These are phyloP conservation scores for Letharia lupina DNA, from an alignment of 495 filamentous ascomycete genomes.

Conservation along the genomic window DNA sequence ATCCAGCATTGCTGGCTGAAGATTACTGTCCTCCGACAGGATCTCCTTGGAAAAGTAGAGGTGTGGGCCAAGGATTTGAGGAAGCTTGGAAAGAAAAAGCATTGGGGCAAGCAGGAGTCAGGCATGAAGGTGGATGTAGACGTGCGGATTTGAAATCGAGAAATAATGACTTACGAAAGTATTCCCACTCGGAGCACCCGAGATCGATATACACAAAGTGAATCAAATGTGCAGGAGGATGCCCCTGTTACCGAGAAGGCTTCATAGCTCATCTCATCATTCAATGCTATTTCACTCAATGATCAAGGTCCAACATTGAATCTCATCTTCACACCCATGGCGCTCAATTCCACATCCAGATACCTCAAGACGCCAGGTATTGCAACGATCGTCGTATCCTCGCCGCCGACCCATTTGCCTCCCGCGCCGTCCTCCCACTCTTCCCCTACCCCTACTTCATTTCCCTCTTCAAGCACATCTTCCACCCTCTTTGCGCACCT, in stretches of 20 bases:
- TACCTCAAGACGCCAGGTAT: slow-evolving; percentile 89
- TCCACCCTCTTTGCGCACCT: slow-evolving; percentile 60
- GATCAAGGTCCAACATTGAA: slow-evolving; percentile 65
- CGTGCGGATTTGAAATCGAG: background rate
- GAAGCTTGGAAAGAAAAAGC: slow-evolving; percentile 55
- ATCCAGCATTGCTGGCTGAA: slow-evolving; percentile 5
- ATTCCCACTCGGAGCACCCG: background rate
- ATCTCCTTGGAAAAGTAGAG: slow-evolving; percentile 16
- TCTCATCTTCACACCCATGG: slow-evolving; percentile 87
- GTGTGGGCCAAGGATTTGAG: slow-evolving; percentile 35
- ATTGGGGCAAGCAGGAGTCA: slow-evolving; percentile 33
- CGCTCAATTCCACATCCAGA: slow-evolving; percentile 87
- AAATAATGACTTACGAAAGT: background rate
- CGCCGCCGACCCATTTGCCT: slow-evolving; percentile 71
- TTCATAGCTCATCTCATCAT: background rate
- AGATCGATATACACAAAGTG: background rate
- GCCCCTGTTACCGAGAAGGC: background rate
- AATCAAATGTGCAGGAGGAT: background rate
- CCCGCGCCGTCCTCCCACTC: slow-evolving; percentile 91
- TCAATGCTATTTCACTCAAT: background rate
- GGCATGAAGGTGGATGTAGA: slow-evolving; percentile 20
- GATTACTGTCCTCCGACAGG: slow-evolving; percentile 29
- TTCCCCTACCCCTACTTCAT: slow-evolving; percentile 35
- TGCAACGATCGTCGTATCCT: slow-evolving; percentile 81
- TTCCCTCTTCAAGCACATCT: slow-evolving; percentile 47